Evolutionary conservation across 139 green algal species (phyloP).

Genomic region (Chlamydomonas sphaeroides): DNA sequence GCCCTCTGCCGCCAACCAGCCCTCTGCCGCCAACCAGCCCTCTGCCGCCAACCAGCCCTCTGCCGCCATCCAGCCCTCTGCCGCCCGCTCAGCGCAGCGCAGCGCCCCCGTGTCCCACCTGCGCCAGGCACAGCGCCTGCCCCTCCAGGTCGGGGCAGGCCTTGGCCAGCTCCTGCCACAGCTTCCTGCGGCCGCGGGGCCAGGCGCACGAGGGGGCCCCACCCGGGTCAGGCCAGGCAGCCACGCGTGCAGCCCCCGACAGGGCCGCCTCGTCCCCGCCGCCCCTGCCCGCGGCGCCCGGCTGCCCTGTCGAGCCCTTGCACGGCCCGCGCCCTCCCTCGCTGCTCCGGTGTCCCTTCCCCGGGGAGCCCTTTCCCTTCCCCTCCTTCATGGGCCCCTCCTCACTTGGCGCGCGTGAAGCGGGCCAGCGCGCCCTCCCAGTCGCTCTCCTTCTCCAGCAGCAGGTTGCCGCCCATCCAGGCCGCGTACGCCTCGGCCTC

Average conservation of each 20-base stretch:
- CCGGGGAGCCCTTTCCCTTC: neutral
- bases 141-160: constrained; percentile 73
- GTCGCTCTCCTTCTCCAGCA: constrained; percentile 85
- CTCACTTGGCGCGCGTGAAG: constrained; percentile 78
- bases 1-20: too few species aligned
- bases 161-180: constrained; percentile 83
- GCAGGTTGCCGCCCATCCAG: constrained; percentile 78
- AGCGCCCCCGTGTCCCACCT: constrained; percentile 18
- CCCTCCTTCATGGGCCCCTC: neutral
- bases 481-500: constrained; percentile 89
- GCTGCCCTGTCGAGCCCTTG: neutral
- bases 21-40: too few species aligned
- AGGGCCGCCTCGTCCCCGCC: too few species aligned
- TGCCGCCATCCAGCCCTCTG: too few species aligned
- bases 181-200: constrained; percentile 57
- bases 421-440: constrained; percentile 77
- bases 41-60: too few species aligned
- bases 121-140: constrained; percentile 73
- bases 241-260: too few species aligned
- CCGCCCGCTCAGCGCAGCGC: too few species aligned
- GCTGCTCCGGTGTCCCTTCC: neutral
- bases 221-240: too few species aligned
- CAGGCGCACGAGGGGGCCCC: too few species aligned
- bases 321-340: too few species aligned
- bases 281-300: too few species aligned